Evolutionary conservation across 371 early-diverging fungal genomes (phyloP).

Genomic region (Cokeromyces recurvatus): DNA sequence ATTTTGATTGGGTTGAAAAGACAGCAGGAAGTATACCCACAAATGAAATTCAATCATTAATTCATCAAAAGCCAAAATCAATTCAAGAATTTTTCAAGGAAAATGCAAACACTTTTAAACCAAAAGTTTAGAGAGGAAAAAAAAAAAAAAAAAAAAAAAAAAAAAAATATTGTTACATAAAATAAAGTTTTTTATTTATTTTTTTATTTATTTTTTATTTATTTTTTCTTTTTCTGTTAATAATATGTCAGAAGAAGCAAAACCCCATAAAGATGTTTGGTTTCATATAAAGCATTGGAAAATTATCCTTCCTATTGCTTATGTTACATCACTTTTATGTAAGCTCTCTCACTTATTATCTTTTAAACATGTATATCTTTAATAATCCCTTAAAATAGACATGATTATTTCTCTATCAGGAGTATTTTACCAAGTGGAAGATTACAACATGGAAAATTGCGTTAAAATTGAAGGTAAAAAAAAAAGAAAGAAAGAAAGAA

Average conservation of each 20-base stretch:
- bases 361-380: too few species aligned
- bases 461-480: constrained; percentile 16
- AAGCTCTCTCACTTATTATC: not conserved
- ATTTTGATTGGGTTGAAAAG: constrained; percentile 38
- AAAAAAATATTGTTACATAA: not conserved
- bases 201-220: not conserved
- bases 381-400: too few species aligned
- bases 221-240: not conserved
- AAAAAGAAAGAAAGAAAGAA: too few species aligned
- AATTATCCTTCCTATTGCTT: constrained; percentile 5
- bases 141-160: not conserved
- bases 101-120: constrained; percentile 37
- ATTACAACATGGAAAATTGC: constrained; percentile 13
- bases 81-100: constrained; percentile 30
- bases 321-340: constrained; percentile 9
- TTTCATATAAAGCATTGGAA: constrained; percentile 16
- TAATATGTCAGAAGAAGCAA: not conserved
- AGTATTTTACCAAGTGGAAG: not conserved
- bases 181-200: constrained; percentile 1
- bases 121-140: constrained; percentile 21
- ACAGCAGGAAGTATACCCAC: constrained; percentile 28
- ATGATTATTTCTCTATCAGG: too few species aligned
- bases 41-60: constrained; percentile 16
- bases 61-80: constrained; percentile 18
- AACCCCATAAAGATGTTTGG: constrained; percentile 5